phyloP scores from a whole-genome alignment of 2,329 filamentous ascomycete genomes.

The Thelonectria olida region DNA sequence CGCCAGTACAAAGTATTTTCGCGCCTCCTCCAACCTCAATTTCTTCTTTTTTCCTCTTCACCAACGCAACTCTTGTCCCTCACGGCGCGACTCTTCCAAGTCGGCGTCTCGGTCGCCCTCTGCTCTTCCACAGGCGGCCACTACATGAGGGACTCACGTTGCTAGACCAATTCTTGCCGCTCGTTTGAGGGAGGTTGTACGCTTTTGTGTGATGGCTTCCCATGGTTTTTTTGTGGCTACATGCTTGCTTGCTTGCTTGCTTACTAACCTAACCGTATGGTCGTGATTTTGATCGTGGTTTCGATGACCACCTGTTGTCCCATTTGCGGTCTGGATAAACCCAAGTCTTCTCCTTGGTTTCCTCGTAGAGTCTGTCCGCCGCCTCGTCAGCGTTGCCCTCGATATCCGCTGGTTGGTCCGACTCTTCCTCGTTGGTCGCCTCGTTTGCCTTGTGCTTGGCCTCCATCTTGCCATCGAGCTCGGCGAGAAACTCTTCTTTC shows the following conservation, averaged over 20 bases:
- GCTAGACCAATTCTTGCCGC: slow-evolving; percentile 51
- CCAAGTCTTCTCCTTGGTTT: too few relatives aligned
- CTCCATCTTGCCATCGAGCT: too few relatives aligned
- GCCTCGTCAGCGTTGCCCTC: too few relatives aligned
- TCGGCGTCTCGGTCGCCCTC: slow-evolving; percentile 35
- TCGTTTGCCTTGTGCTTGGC: too few relatives aligned
- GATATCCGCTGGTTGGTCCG: too few relatives aligned
- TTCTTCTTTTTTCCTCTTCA: slow-evolving; percentile 30
- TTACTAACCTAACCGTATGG: too few relatives aligned
- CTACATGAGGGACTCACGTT: slow-evolving; percentile 37
- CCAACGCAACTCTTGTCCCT: slow-evolving; percentile 45
- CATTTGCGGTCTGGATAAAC: too few relatives aligned
- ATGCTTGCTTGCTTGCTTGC: too few relatives aligned
- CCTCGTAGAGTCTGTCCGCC: too few relatives aligned
- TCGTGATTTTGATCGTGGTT: background rate
- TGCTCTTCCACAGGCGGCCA: slow-evolving; percentile 37
- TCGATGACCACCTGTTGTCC: background rate
- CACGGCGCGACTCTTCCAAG: slow-evolving; percentile 37
- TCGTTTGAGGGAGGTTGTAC: slow-evolving; percentile 56
- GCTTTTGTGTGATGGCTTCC: slow-evolving; percentile 52
- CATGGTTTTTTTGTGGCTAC: slow-evolving; percentile 55
- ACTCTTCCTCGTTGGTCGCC: too few relatives aligned
- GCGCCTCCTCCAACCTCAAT: background rate
- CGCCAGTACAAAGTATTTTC: background rate
- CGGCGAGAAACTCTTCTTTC: too few relatives aligned